phyloP scores from a whole-genome alignment of 2,329 filamentous ascomycete species.

The Xylariaceae sp. region DNA sequence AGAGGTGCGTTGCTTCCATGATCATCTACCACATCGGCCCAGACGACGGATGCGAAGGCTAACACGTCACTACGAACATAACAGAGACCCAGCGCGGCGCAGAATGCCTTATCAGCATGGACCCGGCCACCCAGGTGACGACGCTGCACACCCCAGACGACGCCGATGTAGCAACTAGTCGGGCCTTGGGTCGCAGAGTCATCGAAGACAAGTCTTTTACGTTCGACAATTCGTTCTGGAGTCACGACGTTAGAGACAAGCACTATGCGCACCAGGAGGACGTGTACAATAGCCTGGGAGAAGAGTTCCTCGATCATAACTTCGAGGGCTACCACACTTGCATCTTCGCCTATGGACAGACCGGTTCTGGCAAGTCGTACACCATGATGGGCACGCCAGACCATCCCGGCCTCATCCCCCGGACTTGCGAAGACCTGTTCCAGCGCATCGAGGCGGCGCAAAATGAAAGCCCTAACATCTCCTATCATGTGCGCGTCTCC shows the following conservation, averaged over 20 bases:
- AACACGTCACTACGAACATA: conserved; percentile 7
- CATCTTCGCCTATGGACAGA: conserved; percentile 98
- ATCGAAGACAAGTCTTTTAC: conserved; percentile 87
- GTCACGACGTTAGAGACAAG: conserved; percentile 68
- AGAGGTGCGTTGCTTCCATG: conserved; percentile 52
- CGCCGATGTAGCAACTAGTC: conserved; percentile 47
- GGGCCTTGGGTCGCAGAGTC: conserved; percentile 63
- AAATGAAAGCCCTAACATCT: conserved; percentile 82
- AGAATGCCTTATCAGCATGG: conserved; percentile 86
- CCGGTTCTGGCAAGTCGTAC: conserved; percentile 95
- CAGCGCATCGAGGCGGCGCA: conserved; percentile 76
- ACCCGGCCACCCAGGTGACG: conserved; percentile 78
- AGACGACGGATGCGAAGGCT: neutral
- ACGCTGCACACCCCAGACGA: conserved; percentile 66
- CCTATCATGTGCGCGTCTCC: conserved; percentile 93
- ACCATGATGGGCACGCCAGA: conserved; percentile 92
- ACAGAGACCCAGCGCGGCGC: conserved; percentile 75
- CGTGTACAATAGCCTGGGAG: conserved; percentile 87
- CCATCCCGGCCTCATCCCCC: conserved; percentile 84
- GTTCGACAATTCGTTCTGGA: conserved; percentile 99
- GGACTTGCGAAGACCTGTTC: conserved; percentile 94
- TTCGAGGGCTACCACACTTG: conserved; percentile 99
- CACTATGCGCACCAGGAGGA: conserved; percentile 92
- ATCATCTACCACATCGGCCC: neutral
- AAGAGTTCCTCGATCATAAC: conserved; percentile 98